phyloP scores from a whole-genome alignment of 2,329 filamentous ascomycete species.

The Colletotrichum liriopes region DNA sequence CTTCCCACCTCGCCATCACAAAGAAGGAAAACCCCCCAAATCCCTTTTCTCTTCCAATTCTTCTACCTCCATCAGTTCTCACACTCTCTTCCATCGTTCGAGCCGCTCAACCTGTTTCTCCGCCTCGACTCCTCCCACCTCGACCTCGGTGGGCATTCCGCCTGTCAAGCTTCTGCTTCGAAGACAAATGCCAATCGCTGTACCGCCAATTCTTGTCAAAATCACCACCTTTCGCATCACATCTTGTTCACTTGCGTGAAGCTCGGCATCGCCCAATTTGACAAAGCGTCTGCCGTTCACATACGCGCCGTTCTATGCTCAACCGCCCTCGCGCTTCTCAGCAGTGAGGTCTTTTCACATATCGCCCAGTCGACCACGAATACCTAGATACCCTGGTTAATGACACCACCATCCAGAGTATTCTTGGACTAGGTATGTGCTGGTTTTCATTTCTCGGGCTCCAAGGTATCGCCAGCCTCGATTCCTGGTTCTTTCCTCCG shows the following conservation, averaged over 20 bases:
- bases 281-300: not conserved
- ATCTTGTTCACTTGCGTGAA: not conserved
- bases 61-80: not conserved
- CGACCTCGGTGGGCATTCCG: too few relatives aligned
- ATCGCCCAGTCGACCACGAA: too few relatives aligned
- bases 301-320: not conserved
- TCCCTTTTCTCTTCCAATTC: not conserved
- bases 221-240: too few relatives aligned
- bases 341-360: not conserved
- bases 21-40: not conserved
- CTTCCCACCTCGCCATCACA: not conserved
- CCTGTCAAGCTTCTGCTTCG: not conserved
- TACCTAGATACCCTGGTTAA: not conserved
- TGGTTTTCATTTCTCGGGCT: not conserved
- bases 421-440: conserved; percentile 5
- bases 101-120: too few relatives aligned
- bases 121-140: not conserved
- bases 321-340: not conserved
- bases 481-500: not conserved
- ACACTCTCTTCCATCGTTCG: not conserved
- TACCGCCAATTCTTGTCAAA: not conserved
- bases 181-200: not conserved
- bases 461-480: conserved; percentile 1
- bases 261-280: not conserved
- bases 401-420: not conserved